These are phyloP conservation scores for Zopfochytrium polystomum DNA, from an alignment of 371 early-diverging fungal genomes.

Conservation along the genomic window DNA sequence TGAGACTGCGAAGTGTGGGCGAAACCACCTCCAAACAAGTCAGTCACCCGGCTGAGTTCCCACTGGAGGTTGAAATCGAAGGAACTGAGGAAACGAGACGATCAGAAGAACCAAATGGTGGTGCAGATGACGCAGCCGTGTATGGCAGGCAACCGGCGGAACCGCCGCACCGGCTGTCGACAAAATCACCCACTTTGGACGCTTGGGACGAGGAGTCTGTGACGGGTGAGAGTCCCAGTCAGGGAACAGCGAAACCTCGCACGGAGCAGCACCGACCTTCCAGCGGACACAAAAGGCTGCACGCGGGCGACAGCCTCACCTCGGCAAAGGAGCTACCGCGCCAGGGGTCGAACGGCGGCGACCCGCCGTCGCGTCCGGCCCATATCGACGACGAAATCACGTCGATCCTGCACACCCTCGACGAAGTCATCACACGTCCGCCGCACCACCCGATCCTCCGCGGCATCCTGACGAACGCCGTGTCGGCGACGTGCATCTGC, in stretches of 20 bases:
- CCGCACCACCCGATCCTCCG: neutral
- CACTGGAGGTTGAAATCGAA: neutral
- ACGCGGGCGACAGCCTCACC: neutral
- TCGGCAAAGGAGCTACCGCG: neutral
- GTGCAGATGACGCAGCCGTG: neutral
- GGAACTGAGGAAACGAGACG: neutral
- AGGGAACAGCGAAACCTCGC: neutral
- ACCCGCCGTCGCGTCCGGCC: no score
- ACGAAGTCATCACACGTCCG: slow-evolving; percentile 12
- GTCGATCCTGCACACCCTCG: slow-evolving; percentile 9
- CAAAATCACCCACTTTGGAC: neutral
- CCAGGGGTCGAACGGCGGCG: neutral
- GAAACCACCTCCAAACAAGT: neutral
- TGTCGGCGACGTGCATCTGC: slow-evolving; percentile 7
- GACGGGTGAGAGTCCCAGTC: neutral
- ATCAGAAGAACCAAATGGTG: no score
- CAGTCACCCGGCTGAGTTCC: neutral
- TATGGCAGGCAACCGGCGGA: neutral
- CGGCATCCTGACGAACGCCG: neutral
- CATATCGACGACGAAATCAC: neutral
- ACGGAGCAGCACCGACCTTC: neutral
- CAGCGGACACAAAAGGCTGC: neutral
- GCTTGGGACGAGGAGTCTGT: neutral
- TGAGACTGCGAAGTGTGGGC: neutral
- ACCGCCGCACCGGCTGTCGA: neutral